Conservation (phyloP, 2,329 filamentous ascomycete species). For the Pyrenochaeta sp. region DNA sequence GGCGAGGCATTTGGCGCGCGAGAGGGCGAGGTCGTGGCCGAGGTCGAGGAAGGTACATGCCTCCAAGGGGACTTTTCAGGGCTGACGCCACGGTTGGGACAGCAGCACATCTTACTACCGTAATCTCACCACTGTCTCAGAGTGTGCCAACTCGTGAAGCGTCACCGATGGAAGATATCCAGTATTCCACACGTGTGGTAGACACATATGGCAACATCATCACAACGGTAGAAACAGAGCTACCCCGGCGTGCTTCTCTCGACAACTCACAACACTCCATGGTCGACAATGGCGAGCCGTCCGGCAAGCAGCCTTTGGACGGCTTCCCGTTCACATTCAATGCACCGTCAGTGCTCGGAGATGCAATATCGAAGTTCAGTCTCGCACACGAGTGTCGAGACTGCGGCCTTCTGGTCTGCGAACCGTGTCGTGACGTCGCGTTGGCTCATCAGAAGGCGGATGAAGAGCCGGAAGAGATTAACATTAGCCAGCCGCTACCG, state of each 20-base stretch:
- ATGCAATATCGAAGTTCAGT: slow-evolving; percentile 14
- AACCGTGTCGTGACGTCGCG: slow-evolving; percentile 16
- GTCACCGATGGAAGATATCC: slow-evolving; percentile 17
- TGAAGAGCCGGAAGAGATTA: background rate
- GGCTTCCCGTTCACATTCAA: slow-evolving; percentile 24
- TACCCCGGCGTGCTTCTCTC: slow-evolving; percentile 14
- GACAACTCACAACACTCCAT: background rate
- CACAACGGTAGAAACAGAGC: slow-evolving; percentile 5
- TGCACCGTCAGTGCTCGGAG: slow-evolving; percentile 8
- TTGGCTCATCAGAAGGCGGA: background rate
- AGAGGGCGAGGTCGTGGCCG: slow-evolving; percentile 3
- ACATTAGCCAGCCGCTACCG: no score
- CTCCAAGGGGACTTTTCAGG: slow-evolving; percentile 18
- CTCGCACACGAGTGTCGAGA: slow-evolving; percentile 24
- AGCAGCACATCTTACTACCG: slow-evolving; percentile 10
- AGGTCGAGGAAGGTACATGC: slow-evolving; percentile 5
- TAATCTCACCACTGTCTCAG: slow-evolving; percentile 9
- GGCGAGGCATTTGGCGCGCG: background rate
- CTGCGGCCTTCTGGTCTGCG: slow-evolving; percentile 25
- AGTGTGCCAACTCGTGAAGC: slow-evolving; percentile 8
- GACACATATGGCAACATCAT: slow-evolving; percentile 32
- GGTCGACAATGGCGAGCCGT: background rate
- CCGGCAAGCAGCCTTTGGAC: slow-evolving; percentile 23
- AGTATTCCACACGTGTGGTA: slow-evolving; percentile 10
- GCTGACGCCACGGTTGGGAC: slow-evolving; percentile 12